phyloP scores from a whole-genome alignment of 306 rosid species.

The Malus fusca region DNA sequence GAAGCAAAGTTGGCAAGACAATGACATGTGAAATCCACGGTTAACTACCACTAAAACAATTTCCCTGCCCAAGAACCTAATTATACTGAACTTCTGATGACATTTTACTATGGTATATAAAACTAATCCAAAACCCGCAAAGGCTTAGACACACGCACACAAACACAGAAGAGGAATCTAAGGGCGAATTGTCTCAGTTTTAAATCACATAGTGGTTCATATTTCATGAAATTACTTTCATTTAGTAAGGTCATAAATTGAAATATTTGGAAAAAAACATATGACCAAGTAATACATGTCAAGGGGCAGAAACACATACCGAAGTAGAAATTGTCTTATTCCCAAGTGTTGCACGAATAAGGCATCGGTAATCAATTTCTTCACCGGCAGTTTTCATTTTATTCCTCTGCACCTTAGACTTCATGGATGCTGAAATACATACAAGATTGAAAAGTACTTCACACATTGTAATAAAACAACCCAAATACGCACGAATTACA shows the following conservation, averaged over 20 bases:
- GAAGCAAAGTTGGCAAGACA: neutral
- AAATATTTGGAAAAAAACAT: neutral
- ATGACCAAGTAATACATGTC: neutral
- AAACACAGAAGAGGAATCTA: neutral
- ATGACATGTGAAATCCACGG: neutral
- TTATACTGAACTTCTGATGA: neutral
- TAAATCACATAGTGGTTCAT: neutral
- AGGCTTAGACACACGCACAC: neutral
- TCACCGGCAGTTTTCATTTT: conserved; percentile 60
- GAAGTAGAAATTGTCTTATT: conserved; percentile 84
- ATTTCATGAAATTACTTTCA: neutral
- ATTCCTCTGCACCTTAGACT: conserved; percentile 65
- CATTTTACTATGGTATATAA: neutral
- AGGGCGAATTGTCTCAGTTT: neutral
- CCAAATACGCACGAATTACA: neutral
- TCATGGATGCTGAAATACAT: conserved; percentile 56
- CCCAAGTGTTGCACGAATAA: conserved; percentile 88
- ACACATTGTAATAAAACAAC: neutral
- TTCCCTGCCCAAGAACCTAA: neutral
- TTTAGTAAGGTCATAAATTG: neutral
- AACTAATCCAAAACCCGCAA: neutral
- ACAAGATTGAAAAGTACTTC: conserved; percentile 11
- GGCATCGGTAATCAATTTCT: conserved; percentile 73
- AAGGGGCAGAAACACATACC: conserved; percentile 32
- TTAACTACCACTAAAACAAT: neutral